Evolutionary conservation across 2,329 filamentous ascomycete species (phyloP).

Genomic region (Curvularia spicifera): DNA sequence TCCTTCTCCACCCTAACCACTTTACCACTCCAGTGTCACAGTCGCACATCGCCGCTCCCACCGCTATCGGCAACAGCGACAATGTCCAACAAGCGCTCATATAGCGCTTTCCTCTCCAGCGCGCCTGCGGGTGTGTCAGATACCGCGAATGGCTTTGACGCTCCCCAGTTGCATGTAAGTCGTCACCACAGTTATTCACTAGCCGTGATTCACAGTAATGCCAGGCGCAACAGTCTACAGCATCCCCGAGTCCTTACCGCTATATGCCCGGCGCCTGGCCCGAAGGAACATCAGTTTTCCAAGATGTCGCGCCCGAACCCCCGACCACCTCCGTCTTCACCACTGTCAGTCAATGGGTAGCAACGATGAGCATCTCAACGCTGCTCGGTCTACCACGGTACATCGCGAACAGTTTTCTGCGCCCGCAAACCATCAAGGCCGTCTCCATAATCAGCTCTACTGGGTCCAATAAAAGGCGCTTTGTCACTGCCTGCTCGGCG

Average conservation of each 20-base stretch:
- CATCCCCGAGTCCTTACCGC: slow-evolving; percentile 1
- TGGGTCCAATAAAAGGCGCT: slow-evolving; percentile 40
- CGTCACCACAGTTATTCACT: slow-evolving; percentile 12
- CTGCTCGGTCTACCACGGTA: slow-evolving; percentile 23
- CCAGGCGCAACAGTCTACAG: slow-evolving; percentile 17
- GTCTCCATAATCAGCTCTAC: slow-evolving; percentile 27
- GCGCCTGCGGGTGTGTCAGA: slow-evolving; percentile 18
- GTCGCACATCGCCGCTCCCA: slow-evolving; percentile 15
- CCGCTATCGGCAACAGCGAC: slow-evolving; percentile 11
- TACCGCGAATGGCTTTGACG: slow-evolving; percentile 20
- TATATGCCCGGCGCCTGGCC: slow-evolving; percentile 30
- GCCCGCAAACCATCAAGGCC: slow-evolving; percentile 29
- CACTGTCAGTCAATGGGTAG: slow-evolving; percentile 24
- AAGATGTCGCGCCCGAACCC: slow-evolving; percentile 3
- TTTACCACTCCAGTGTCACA: slow-evolving; percentile 17
- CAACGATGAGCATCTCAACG: slow-evolving; percentile 17
- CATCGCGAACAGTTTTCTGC: slow-evolving; percentile 20
- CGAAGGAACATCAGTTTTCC: neutral
- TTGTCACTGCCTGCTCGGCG: slow-evolving; percentile 34
- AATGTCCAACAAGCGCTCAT: slow-evolving; percentile 30
- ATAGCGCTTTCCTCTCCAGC: slow-evolving; percentile 23
- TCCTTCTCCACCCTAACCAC: slow-evolving; percentile 14
- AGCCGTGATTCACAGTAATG: slow-evolving; percentile 20
- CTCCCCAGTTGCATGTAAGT: slow-evolving; percentile 30
- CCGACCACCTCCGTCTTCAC: slow-evolving; percentile 21